Conservation (phyloP, 2,329 filamentous ascomycete species). For the Hirsutella minnesotensis region DNA sequence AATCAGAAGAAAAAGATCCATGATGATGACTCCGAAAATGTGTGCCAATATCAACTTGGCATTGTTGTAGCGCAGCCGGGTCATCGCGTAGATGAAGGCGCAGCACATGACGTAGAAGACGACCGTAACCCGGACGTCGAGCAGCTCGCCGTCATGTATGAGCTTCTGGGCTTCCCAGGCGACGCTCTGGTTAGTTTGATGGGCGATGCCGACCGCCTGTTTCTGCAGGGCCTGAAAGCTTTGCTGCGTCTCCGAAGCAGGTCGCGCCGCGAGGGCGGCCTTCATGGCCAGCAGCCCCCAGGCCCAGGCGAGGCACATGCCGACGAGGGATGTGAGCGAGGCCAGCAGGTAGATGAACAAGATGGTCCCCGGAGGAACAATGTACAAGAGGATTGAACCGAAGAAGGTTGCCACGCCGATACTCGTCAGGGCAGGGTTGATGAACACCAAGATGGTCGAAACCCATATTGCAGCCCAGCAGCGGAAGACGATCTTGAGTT, state of each 20-base stretch:
- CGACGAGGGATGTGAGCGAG: slow-evolving; percentile 28
- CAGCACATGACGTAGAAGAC: slow-evolving; percentile 25
- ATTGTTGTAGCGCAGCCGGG: slow-evolving; percentile 30
- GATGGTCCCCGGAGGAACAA: slow-evolving; percentile 32
- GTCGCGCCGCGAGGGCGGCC: slow-evolving; percentile 29
- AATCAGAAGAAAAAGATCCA: slow-evolving; percentile 30
- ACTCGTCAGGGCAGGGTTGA: slow-evolving; percentile 25
- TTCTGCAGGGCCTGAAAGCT: slow-evolving; percentile 20
- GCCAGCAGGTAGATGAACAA: slow-evolving; percentile 32
- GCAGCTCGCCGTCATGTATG: slow-evolving; percentile 31
- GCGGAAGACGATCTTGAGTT: slow-evolving; percentile 33
- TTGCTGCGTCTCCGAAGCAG: slow-evolving; percentile 23
- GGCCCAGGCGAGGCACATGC: slow-evolving; percentile 34
- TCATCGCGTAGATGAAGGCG: slow-evolving; percentile 29
- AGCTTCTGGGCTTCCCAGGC: slow-evolving; percentile 20
- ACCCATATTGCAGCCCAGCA: slow-evolving; percentile 35
- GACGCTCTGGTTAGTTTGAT: slow-evolving; percentile 10
- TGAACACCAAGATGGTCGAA: slow-evolving; percentile 32
- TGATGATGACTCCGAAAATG: slow-evolving; percentile 34
- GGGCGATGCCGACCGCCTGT: slow-evolving; percentile 21
- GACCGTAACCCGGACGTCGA: slow-evolving; percentile 31
- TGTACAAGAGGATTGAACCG: slow-evolving; percentile 26
- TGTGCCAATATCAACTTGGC: slow-evolving; percentile 31
- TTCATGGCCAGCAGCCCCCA: slow-evolving; percentile 39
- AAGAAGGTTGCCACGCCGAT: slow-evolving; percentile 35